Evolutionary conservation across 2,329 filamentous ascomycete species (phyloP), one percentile per base, ranked within the genome.

Genomic region (Trichoderma cornu-damae): DNA sequence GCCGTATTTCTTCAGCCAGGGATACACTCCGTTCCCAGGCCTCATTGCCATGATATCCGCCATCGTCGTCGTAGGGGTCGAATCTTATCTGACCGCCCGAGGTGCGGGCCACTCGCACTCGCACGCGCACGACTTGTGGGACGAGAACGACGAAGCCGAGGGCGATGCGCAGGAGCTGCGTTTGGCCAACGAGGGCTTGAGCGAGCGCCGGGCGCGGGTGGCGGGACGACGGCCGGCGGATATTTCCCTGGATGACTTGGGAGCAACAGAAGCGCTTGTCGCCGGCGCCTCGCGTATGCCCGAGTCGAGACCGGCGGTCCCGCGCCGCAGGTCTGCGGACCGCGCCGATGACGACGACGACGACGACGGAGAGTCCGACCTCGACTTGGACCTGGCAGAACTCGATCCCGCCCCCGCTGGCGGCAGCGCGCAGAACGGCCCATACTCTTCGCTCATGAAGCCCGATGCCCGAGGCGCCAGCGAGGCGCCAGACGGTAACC

Each of bases 81-180:
- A 97, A 71, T 96, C 94, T 74, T 90, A 91, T 69, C 86, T 97
- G 64, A 91, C 90, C 0, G 88, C 86, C 2, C 74, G 83, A 56
- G 84, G 84, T 42, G 84, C 83, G 1, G 77, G 81, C 1, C 84
- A 84, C 65, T 81, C 80, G 1, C 81, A 86, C 65, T 78, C 80
- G 1, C 83, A 85, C 62, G 70, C 75, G 30, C 75, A 75, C 56
- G 68, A 68, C 9, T 70, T 71, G 32, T 81, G 77, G 70, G 80
- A 80, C 73, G 78, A 80, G 32, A 76, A 77, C 3, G 73, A 76
- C 14, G 74, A 66, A 26, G 73, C 73, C 11, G 70, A 68, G 28
- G 65, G 66, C n/a, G 65, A 66, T 32, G 63, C 65, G 6, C 62
- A 69, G 54, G 66, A 61, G 46, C 61, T 63, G 28, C 60, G 49